Evolutionary conservation across 768 basidiomycete species (phyloP), one percentile per base, ranked within the genome.

Genomic region (Mycena crocata): DNA sequence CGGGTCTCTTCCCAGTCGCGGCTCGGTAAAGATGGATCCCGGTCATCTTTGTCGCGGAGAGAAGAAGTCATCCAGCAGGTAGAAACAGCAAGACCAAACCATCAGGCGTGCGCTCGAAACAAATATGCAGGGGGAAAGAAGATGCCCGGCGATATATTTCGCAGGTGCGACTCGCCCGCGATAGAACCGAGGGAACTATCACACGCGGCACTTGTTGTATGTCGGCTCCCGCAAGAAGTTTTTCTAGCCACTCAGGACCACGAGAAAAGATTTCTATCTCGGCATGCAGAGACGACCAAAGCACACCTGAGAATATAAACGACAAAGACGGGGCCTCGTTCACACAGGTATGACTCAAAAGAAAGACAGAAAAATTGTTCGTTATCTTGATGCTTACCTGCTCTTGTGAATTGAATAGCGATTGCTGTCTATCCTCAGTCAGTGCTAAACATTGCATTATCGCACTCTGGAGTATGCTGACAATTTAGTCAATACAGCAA

Each of bases 251-350:
- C 42, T 44, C 15, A 31, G 19, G 40, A 44, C 2, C 52, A 12
- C 21, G n/a, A n/a, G 2, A 10, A 37, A 34, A 59, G 57, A 40
- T 44, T 12, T 65, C 44, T 37, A 40, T 65, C 28, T 59, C 64
- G 6, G 64, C 64, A 8, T 65, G 64, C 51, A 52, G 15, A 54
- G 57, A 65, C 26, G 42, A 65, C 30, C 64, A 65, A 30, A 12
- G 39, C 17, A 26, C 42, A 2, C 3, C 19, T 6, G 64, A 65
- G 26, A 59, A 59, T 24, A 2, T 12, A n/a, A 1, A 24, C 1
- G 63, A 64, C 39, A 50, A 28, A 42, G 45, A 50, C 24, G 64
- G 64, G 2, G 49, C 50, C 51, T 65, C 64, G 1, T 59, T 64
- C 39, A 64, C 63, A 5, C 48, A 58, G 49, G 63, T 34, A 64